phyloP scores from a whole-genome alignment of 208 protist genomes.

The Crithidia bombi region DNA sequence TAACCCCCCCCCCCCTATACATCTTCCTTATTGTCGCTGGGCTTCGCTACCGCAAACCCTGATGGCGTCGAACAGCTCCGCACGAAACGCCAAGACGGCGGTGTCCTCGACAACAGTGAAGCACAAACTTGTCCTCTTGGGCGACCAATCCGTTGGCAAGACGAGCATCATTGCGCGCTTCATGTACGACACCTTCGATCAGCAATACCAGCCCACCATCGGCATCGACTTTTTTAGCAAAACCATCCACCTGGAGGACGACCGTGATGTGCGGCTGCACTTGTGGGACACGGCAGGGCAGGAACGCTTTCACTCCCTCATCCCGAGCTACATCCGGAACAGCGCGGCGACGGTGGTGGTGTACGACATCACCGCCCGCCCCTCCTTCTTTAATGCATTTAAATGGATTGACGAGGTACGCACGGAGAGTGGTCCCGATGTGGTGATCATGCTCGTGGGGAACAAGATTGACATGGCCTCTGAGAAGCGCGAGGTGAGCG shows the following conservation, averaged over 20 bases:
- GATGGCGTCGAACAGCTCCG: background rate
- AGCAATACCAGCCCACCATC: constrained; percentile 96
- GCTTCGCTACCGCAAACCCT: too few species aligned
- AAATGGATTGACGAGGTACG: constrained; percentile 99
- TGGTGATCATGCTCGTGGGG: constrained; percentile 97
- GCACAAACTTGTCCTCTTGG: constrained; percentile 98
- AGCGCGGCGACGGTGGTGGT: constrained; percentile 97
- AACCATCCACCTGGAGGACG: constrained; percentile 97
- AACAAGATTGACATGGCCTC: constrained; percentile 97
- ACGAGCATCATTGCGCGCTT: constrained; percentile 98
- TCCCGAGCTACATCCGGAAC: constrained; percentile 96
- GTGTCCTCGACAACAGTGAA: constrained; percentile 60
- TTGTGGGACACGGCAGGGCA: constrained; percentile 90
- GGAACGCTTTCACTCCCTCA: constrained; percentile 95
- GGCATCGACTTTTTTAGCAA: constrained; percentile 99
- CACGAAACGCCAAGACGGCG: background rate
- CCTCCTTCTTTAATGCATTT: constrained; percentile 92
- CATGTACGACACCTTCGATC: constrained; percentile 98
- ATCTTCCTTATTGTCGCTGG: background rate
- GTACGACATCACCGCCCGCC: constrained; percentile 97
- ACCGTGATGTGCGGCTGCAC: constrained; percentile 87
- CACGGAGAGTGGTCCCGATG: constrained; percentile 93
- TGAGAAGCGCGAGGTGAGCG: constrained; percentile 73
- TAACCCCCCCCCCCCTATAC: too few species aligned
- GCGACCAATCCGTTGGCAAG: constrained; percentile 97